Evolutionary conservation across 2,329 filamentous ascomycete genomes (phyloP).

Genomic region (Aureobasidium melanogenum): DNA sequence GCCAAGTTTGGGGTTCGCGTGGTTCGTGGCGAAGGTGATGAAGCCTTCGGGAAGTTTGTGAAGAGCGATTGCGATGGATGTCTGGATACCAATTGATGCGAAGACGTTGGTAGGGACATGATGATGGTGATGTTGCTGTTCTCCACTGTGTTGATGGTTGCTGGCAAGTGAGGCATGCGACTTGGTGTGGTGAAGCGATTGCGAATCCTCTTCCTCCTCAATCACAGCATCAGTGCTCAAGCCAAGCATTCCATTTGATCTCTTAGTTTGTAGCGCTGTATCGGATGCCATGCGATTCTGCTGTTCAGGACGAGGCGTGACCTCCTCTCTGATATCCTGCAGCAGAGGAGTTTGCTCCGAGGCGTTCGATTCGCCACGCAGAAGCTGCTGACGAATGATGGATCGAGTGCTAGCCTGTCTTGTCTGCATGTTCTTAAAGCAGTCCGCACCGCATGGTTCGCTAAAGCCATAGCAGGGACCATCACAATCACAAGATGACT

Average conservation of each 20-base stretch:
- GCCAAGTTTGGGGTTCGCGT: conserved; percentile 81
- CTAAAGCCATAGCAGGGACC: conserved; percentile 55
- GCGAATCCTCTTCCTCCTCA: conserved; percentile 10
- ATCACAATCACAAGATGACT: conserved; percentile 43
- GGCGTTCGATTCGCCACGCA: conserved; percentile 16
- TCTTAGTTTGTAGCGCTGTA: neutral
- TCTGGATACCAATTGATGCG: conserved; percentile 89
- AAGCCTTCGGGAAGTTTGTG: conserved; percentile 88
- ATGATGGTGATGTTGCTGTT: conserved; percentile 50
- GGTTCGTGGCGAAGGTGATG: conserved; percentile 94
- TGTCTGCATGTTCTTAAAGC: conserved; percentile 43
- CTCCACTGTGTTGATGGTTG: neutral
- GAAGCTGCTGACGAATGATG: neutral
- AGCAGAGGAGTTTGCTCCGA: conserved; percentile 25
- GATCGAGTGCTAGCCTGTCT: conserved; percentile 19
- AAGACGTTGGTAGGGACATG: conserved; percentile 94
- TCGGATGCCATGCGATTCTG: neutral
- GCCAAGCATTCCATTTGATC: neutral
- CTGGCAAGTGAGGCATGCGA: conserved; percentile 12
- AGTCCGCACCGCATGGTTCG: conserved; percentile 53
- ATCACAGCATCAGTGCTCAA: neutral
- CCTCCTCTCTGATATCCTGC: conserved; percentile 16
- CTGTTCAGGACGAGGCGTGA: neutral
- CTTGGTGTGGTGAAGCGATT: neutral
- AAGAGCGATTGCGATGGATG: conserved; percentile 84